These are phyloP conservation scores for Yarrowia sp. DNA, from an alignment of 805 yeast species.

Conservation along the genomic window DNA sequence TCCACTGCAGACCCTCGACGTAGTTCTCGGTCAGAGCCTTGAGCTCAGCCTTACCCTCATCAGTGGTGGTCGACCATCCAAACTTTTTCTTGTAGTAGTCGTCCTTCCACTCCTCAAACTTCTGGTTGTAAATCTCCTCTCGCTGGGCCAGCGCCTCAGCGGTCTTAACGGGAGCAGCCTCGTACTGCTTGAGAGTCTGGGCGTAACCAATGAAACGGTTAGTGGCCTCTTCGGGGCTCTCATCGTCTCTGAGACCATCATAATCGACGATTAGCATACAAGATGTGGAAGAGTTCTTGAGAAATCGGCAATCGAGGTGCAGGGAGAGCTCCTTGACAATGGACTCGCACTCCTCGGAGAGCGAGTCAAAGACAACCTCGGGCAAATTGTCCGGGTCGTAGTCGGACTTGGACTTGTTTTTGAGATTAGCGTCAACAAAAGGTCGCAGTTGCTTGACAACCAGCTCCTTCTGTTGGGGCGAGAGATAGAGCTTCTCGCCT, in stretches of 20 bases:
- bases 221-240: conserved; percentile 59
- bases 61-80: conserved; percentile 56
- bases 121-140: conserved; percentile 63
- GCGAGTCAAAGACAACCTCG: conserved; percentile 24
- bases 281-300: neutral
- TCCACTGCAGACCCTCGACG: conserved; percentile 97
- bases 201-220: conserved; percentile 57
- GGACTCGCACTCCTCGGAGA: conserved; percentile 32
- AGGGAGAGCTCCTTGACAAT: conserved; percentile 12
- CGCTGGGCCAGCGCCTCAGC: conserved; percentile 40
- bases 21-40: conserved; percentile 71
- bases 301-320: conserved; percentile 14
- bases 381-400: conserved; percentile 27
- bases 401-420: conserved; percentile 29
- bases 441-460: conserved; percentile 46
- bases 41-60: conserved; percentile 53
- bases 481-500: conserved; percentile 58
- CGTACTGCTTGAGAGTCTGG: conserved; percentile 43
- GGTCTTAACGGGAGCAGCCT: conserved; percentile 34
- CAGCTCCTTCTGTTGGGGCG: conserved; percentile 60
- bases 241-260: conserved; percentile 44
- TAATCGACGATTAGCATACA: conserved; percentile 31
- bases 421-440: conserved; percentile 41
- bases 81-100: conserved; percentile 81
- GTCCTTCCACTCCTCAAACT: conserved; percentile 80